These are phyloP conservation scores for Endoconidiophora polonica DNA, from an alignment of 2,329 filamentous ascomycete species.

Conservation along the genomic window DNA sequence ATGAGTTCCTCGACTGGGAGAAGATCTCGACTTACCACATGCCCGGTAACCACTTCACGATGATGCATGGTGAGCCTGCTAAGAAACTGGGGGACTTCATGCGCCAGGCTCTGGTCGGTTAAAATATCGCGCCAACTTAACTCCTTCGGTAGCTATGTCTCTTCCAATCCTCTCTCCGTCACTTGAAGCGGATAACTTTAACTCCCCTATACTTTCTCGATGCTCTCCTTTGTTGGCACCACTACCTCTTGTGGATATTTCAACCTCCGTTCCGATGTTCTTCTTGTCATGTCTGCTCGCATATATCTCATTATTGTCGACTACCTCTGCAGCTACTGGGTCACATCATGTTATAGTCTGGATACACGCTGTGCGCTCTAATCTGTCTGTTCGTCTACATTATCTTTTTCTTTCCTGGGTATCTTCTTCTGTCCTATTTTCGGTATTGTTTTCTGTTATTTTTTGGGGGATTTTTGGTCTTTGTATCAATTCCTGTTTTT, in stretches of 20 bases:
- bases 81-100: constrained; percentile 22
- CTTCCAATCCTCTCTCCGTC: too few species aligned
- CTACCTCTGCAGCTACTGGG: background rate
- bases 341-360: background rate
- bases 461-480: constrained; percentile 3
- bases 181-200: too few species aligned
- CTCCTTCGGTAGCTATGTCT: too few species aligned
- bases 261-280: background rate
- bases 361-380: background rate
- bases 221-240: background rate
- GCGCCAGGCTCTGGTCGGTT: constrained; percentile 19
- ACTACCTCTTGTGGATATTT: background rate
- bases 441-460: background rate
- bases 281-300: background rate
- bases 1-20: constrained; percentile 41
- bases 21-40: constrained; percentile 50
- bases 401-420: background rate
- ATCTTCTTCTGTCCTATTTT: constrained; percentile 1
- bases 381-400: background rate
- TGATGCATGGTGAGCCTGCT: constrained; percentile 47
- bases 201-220: too few species aligned
- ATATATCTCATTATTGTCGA: background rate
- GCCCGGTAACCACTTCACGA: constrained; percentile 58
- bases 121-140: background rate
- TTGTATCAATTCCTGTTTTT: background rate